Evolutionary conservation across 1,139 yeast species (phyloP).

Genomic region (Sugiyamaella pinicola): DNA sequence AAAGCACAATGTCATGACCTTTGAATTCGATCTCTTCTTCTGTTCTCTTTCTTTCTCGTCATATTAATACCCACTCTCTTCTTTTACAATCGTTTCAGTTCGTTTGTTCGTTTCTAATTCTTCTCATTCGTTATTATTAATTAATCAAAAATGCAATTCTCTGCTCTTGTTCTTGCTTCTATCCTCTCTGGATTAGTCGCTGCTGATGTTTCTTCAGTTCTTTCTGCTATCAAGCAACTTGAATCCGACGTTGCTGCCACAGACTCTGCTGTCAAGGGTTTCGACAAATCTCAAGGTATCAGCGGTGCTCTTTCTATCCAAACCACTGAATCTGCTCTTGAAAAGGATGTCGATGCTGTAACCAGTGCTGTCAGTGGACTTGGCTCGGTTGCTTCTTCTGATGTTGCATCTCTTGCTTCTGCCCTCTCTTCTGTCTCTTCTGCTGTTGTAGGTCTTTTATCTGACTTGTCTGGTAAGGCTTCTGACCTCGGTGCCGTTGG

Average conservation of each 20-base stretch:
- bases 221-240: slow-evolving; percentile 20
- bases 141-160: slow-evolving; percentile 3
- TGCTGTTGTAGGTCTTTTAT: slow-evolving; percentile 21
- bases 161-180: slow-evolving; percentile 9
- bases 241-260: slow-evolving; percentile 21
- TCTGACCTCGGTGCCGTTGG: slow-evolving; percentile 26
- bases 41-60: background rate
- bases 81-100: background rate
- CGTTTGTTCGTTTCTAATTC: background rate
- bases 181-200: slow-evolving; percentile 18
- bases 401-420: slow-evolving; percentile 16
- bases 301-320: slow-evolving; percentile 29
- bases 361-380: slow-evolving; percentile 5
- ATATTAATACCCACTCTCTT: background rate
- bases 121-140: background rate
- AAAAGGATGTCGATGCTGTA: slow-evolving; percentile 13
- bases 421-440: slow-evolving; percentile 19
- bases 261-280: slow-evolving; percentile 26
- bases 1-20: background rate
- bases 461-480: slow-evolving; percentile 23
- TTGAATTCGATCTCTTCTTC: background rate
- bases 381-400: slow-evolving; percentile 4
- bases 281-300: slow-evolving; percentile 24
- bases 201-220: slow-evolving; percentile 15
- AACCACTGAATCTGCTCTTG: slow-evolving; percentile 14